A percentile compares a stretch with the other conserved stretches of the same genome.
These are phyloP conservation scores for Annulohypoxylon bovei DNA, from an alignment of 495 filamentous ascomycete genomes.

Conservation along the genomic window DNA sequence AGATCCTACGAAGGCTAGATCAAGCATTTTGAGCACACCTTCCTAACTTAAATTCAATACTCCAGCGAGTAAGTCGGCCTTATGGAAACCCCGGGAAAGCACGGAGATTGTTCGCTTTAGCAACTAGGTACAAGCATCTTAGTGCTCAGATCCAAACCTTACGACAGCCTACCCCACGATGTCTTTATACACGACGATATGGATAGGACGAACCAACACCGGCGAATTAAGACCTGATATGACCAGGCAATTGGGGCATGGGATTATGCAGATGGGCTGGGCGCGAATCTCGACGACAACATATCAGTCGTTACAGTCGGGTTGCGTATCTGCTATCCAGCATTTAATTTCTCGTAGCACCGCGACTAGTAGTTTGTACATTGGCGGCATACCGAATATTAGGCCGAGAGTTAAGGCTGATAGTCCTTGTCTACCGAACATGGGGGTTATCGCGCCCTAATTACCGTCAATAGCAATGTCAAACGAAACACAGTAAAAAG, in stretches of 20 bases:
- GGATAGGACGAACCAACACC: neutral
- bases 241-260: neutral
- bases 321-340: neutral
- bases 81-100: neutral
- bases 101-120: neutral
- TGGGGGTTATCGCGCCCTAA: neutral
- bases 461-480: neutral
- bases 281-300: too few relatives aligned
- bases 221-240: neutral
- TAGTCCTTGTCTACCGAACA: neutral
- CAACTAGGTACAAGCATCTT: neutral
- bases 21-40: neutral
- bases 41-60: neutral
- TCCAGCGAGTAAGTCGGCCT: neutral
- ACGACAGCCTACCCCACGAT: too few relatives aligned
- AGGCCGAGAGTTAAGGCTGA: neutral
- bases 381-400: neutral
- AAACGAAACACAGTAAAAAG: neutral
- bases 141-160: neutral
- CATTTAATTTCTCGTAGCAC: neutral
- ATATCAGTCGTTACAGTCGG: neutral
- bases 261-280: too few relatives aligned
- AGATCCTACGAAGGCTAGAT: neutral
- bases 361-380: neutral
- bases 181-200: neutral